Evolutionary conservation across 306 rosid genomes (phyloP).

Genomic region (Castanopsis chinensis): DNA sequence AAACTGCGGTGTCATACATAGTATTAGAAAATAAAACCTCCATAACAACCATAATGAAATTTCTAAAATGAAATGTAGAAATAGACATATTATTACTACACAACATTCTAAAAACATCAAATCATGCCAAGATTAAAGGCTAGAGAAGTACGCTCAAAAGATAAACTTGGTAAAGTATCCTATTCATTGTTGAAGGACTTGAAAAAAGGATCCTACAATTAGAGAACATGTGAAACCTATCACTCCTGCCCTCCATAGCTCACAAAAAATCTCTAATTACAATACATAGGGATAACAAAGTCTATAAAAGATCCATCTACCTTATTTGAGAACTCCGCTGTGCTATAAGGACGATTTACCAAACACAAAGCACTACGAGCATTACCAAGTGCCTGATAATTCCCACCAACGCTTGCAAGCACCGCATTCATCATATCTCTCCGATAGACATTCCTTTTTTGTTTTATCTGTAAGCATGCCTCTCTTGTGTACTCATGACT

Average conservation of each 20-base stretch:
- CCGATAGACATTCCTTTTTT: constrained; percentile 27
- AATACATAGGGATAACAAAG: background rate
- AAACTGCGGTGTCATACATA: constrained; percentile 29
- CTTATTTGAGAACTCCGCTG: constrained; percentile 45
- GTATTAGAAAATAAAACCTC: constrained; percentile 18
- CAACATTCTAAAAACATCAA: background rate
- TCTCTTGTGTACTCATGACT: constrained; percentile 39
- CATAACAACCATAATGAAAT: constrained; percentile 14
- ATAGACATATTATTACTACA: background rate
- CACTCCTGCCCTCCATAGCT: background rate
- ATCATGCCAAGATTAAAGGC: background rate
- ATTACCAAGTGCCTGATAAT: constrained; percentile 18
- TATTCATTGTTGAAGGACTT: background rate
- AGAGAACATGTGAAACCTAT: background rate
- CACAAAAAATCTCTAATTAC: background rate
- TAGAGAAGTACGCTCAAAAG: background rate
- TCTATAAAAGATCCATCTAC: constrained; percentile 34
- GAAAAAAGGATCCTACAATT: background rate
- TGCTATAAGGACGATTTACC: constrained; percentile 43
- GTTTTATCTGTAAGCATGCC: constrained; percentile 22
- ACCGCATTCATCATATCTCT: constrained; percentile 11
- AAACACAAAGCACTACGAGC: constrained; percentile 23
- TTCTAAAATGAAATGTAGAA: constrained; percentile 8
- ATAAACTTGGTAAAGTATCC: background rate
- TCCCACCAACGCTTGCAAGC: constrained; percentile 22